phyloP scores from a whole-genome alignment of 768 basidiomycete genomes.

The Boletus huronensis region DNA sequence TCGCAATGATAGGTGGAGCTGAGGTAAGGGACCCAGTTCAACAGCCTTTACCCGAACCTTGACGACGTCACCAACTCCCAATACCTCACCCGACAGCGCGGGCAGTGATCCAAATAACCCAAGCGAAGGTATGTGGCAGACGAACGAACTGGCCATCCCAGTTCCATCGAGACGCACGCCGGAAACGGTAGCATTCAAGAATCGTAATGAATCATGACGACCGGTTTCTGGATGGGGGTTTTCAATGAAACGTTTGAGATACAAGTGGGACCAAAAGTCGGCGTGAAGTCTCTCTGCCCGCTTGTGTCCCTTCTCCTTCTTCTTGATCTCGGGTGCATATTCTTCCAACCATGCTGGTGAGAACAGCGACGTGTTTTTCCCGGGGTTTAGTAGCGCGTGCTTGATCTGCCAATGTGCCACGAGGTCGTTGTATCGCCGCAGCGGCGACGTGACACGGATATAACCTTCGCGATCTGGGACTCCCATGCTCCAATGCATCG shows the following conservation, averaged over 20 bases:
- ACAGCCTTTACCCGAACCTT: constrained; percentile 27
- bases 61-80: constrained; percentile 27
- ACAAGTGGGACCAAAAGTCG: constrained; percentile 40
- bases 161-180: constrained; percentile 16
- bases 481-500: constrained; percentile 66
- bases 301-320: constrained; percentile 35
- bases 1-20: constrained; percentile 18
- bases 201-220: constrained; percentile 27
- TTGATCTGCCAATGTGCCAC: constrained; percentile 94
- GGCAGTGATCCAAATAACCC: constrained; percentile 21
- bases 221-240: constrained; percentile 16
- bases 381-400: constrained; percentile 50
- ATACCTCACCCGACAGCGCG: constrained; percentile 1
- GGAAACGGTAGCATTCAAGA: constrained; percentile 26
- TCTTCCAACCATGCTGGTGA: constrained; percentile 42
- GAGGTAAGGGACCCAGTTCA: constrained; percentile 30
- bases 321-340: constrained; percentile 37
- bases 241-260: constrained; percentile 37
- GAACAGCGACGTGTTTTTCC: constrained; percentile 41
- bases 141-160: constrained; percentile 7
- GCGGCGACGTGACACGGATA: constrained; percentile 76
- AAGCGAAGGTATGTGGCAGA: constrained; percentile 27
- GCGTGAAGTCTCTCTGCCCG: constrained; percentile 33
- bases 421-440: constrained; percentile 82
- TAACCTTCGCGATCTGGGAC: constrained; percentile 78